phyloP scores from a whole-genome alignment of 257 asterid species.

The Rubia yunnanensis region DNA sequence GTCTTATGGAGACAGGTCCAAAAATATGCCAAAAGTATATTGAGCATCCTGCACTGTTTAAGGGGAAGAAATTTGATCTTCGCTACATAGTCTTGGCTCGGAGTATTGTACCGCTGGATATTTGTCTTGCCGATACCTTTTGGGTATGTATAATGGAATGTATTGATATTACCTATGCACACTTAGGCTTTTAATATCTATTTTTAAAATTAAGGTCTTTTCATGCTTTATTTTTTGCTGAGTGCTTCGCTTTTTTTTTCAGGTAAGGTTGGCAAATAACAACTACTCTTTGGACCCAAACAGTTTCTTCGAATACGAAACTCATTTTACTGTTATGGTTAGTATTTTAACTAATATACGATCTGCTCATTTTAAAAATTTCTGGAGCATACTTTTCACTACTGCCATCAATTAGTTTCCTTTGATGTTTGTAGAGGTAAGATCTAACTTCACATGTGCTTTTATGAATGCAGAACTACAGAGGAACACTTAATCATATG shows the following conservation, averaged over 20 bases:
- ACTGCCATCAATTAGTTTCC: slow-evolving; percentile 1
- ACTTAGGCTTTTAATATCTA: not conserved
- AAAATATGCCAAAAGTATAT: slow-evolving; percentile 93
- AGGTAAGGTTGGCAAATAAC: slow-evolving; percentile 93
- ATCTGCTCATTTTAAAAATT: not conserved
- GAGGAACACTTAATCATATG: slow-evolving; percentile 82
- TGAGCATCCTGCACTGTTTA: slow-evolving; percentile 85
- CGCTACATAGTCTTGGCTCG: slow-evolving; percentile 81
- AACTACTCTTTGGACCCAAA: slow-evolving; percentile 60
- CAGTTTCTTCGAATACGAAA: slow-evolving; percentile 83
- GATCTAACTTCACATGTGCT: slow-evolving; percentile 2
- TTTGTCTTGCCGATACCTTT: slow-evolving; percentile 71
- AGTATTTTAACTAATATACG: slow-evolving; percentile 12
- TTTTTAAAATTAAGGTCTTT: not conserved
- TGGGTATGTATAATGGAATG: slow-evolving; percentile 51
- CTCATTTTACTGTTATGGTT: slow-evolving; percentile 98
- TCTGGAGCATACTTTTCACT: not conserved
- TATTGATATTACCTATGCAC: not conserved
- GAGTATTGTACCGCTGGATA: slow-evolving; percentile 72
- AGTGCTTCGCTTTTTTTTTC: slow-evolving; percentile 19
- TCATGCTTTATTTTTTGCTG: not conserved
- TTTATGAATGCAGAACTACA: slow-evolving; percentile 56
- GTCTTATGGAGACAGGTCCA: slow-evolving; percentile 98
- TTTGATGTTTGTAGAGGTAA: not conserved
- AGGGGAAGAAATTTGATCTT: slow-evolving; percentile 86